Evolutionary conservation across 2,329 filamentous ascomycete species (phyloP).

Genomic region (Aphanocladium album): DNA sequence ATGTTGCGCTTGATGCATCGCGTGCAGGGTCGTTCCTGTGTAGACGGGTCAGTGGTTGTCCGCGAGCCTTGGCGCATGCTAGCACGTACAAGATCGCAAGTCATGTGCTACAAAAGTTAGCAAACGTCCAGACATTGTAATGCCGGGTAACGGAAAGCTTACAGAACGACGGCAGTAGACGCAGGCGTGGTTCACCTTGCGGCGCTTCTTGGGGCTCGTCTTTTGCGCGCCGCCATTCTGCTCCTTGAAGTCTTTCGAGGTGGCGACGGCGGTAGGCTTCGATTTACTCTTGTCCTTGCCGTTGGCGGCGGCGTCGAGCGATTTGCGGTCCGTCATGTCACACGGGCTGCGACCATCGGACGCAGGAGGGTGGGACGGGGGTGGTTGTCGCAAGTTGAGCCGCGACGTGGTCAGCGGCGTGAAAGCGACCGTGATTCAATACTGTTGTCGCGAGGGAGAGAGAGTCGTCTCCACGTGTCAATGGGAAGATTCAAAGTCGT

Average conservation of each 20-base stretch:
- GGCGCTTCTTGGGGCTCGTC: conserved; percentile 73
- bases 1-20: conserved; percentile 98
- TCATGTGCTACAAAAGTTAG: conserved; percentile 66
- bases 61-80: conserved; percentile 15
- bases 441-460: neutral
- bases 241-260: conserved; percentile 24
- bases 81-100: conserved; percentile 76
- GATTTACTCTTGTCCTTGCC: conserved; percentile 18
- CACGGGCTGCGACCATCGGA: neutral
- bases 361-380: neutral
- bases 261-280: neutral
- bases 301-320: conserved; percentile 20
- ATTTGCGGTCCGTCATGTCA: conserved; percentile 29
- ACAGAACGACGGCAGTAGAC: conserved; percentile 88
- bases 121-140: conserved; percentile 12
- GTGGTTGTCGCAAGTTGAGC: neutral
- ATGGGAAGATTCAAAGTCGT: neutral
- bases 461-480: neutral
- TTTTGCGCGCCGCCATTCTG: conserved; percentile 24
- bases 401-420: no score
- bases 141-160: conserved; percentile 31
- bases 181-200: conserved; percentile 86
- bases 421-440: no score
- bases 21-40: conserved; percentile 88
- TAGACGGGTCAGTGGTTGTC: conserved; percentile 24